Conservation (phyloP, 192 early-diverging fungal species). For the Coemansia sp. region DNA sequence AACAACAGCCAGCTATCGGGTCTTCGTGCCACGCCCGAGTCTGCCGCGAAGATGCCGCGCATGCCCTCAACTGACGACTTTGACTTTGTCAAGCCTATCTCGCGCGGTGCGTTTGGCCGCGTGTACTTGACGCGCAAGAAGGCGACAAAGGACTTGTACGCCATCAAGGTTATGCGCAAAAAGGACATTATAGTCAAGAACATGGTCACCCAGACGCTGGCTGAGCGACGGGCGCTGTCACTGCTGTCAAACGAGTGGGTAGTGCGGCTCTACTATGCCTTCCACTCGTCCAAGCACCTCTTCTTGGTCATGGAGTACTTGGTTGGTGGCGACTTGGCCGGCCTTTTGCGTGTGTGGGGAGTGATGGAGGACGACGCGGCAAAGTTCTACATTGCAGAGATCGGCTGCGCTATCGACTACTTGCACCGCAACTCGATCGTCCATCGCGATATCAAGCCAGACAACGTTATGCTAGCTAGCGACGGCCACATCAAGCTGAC, state of each 20-base stretch:
- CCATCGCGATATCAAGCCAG: slow-evolving; percentile 82
- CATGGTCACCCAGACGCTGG: slow-evolving; percentile 91
- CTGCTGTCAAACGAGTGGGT: slow-evolving; percentile 82
- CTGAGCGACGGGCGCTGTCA: slow-evolving; percentile 83
- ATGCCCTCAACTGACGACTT: slow-evolving; percentile 90
- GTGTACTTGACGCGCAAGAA: slow-evolving; percentile 87
- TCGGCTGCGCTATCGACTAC: slow-evolving; percentile 87
- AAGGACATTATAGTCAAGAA: slow-evolving; percentile 95
- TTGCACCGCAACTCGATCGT: slow-evolving; percentile 89
- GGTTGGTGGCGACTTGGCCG: slow-evolving; percentile 85
- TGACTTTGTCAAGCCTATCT: slow-evolving; percentile 93
- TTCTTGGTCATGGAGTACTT: slow-evolving; percentile 93
- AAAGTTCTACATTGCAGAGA: slow-evolving; percentile 89
- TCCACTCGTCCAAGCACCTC: slow-evolving; percentile 84
- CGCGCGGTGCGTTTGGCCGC: slow-evolving; percentile 92
- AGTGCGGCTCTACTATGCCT: slow-evolving; percentile 92
- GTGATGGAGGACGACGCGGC: slow-evolving; percentile 81
- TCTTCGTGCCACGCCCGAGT: slow-evolving; percentile 39
- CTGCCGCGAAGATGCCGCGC: slow-evolving; percentile 49
- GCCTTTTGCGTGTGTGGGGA: slow-evolving; percentile 72
- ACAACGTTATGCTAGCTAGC: slow-evolving; percentile 83
- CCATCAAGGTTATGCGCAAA: slow-evolving; percentile 92
- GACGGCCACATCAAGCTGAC: slow-evolving; percentile 93
- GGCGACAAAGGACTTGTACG: slow-evolving; percentile 86
- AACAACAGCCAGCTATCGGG: slow-evolving; percentile 50